These are phyloP conservation scores for Trametes cinnabarina DNA, from an alignment of 768 basidiomycete genomes.

Conservation along the genomic window DNA sequence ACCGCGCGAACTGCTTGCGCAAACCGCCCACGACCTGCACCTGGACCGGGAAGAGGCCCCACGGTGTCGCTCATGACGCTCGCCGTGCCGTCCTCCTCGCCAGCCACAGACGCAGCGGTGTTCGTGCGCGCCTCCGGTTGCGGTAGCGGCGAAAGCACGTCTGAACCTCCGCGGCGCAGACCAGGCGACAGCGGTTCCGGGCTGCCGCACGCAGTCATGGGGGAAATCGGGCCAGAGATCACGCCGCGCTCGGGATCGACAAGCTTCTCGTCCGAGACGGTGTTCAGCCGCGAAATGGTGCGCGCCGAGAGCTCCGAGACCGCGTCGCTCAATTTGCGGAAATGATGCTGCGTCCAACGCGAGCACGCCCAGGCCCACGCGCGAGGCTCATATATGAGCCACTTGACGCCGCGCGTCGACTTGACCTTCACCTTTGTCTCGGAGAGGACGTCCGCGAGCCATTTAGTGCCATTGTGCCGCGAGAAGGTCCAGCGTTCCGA, in stretches of 20 bases:
- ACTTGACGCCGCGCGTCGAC: constrained; percentile 23
- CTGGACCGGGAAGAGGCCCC: constrained; percentile 12
- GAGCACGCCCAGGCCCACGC: constrained; percentile 16
- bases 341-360: constrained; percentile 20
- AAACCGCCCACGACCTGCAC: constrained; percentile 38
- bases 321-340: constrained; percentile 18
- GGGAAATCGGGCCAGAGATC: background rate
- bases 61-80: constrained; percentile 24
- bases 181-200: constrained; percentile 23
- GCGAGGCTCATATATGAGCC: constrained; percentile 27
- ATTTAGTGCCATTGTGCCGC: constrained; percentile 63
- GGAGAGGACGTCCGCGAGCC: constrained; percentile 58
- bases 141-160: constrained; percentile 22
- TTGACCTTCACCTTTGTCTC: constrained; percentile 26
- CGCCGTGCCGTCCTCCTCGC: constrained; percentile 14
- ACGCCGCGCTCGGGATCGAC: constrained; percentile 8
- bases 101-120: constrained; percentile 20
- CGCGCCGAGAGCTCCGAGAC: constrained; percentile 15
- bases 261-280: constrained; percentile 7
- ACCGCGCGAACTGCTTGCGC: constrained; percentile 45
- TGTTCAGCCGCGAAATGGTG: constrained; percentile 8
- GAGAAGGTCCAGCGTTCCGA: constrained; percentile 66
- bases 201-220: constrained; percentile 13
- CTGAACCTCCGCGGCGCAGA: constrained; percentile 14
- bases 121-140: constrained; percentile 22